Conservation (phyloP, 176 grass and related monocot genomes). For the Ensete glaucum region DNA sequence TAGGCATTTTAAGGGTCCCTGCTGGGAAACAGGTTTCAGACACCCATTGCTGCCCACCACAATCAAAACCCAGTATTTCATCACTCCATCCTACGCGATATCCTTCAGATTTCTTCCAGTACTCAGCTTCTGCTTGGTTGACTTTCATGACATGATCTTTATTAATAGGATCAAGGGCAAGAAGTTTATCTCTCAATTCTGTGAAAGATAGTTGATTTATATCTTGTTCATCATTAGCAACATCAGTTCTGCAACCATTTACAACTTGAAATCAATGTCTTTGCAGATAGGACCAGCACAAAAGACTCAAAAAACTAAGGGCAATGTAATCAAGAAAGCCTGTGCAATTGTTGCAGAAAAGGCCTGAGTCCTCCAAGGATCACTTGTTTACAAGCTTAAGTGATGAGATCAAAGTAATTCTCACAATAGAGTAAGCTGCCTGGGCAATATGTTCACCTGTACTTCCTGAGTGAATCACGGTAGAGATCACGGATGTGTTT, state of each 20-base stretch:
- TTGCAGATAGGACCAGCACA: slow-evolving; percentile 10
- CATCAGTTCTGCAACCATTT: slow-evolving; percentile 71
- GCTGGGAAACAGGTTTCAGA: slow-evolving; percentile 77
- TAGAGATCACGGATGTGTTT: slow-evolving; percentile 72
- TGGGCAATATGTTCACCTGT: slow-evolving; percentile 29
- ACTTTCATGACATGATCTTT: slow-evolving; percentile 76
- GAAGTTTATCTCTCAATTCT: slow-evolving; percentile 73
- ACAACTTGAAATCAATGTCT: slow-evolving; percentile 25
- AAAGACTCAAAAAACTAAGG: neutral
- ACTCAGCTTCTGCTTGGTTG: slow-evolving; percentile 88
- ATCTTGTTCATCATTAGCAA: slow-evolving; percentile 44
- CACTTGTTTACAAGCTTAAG: neutral
- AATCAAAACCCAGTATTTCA: slow-evolving; percentile 94
- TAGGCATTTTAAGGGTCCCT: slow-evolving; percentile 65
- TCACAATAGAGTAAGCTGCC: neutral
- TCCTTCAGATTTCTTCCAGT: slow-evolving; percentile 94
- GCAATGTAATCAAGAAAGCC: neutral
- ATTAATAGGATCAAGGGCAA: slow-evolving; percentile 77
- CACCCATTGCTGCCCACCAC: slow-evolving; percentile 95
- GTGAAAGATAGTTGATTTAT: slow-evolving; percentile 73
- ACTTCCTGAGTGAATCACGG: slow-evolving; percentile 52
- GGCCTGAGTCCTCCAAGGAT: neutral
- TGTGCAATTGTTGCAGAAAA: neutral
- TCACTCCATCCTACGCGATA: slow-evolving; percentile 93
- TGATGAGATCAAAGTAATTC: neutral